phyloP scores from a whole-genome alignment of 495 filamentous ascomycete species.

The Lepraria neglecta region DNA sequence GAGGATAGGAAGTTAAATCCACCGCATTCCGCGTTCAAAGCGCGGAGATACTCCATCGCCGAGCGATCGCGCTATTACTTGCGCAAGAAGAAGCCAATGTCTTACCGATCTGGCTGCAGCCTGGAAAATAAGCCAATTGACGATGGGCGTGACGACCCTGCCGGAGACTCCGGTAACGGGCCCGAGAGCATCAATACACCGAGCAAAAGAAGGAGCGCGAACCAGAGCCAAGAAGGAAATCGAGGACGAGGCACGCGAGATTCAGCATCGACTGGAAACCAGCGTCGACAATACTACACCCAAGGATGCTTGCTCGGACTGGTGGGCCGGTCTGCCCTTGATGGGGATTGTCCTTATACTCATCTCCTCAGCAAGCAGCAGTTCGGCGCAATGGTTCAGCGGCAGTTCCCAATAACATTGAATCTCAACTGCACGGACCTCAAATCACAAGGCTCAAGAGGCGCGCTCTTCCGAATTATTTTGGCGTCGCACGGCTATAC shows the following conservation, averaged over 20 bases:
- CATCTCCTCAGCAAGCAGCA: not conserved
- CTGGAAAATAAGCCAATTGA: not conserved
- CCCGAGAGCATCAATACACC: not conserved
- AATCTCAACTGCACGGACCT: not conserved
- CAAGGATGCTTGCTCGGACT: conserved; percentile 1
- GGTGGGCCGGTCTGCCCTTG: not conserved
- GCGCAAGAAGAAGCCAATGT: not conserved
- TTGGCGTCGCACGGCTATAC: conserved; percentile 38
- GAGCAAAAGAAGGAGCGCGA: not conserved
- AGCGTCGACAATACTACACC: not conserved
- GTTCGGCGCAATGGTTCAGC: not conserved
- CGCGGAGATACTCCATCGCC: not conserved
- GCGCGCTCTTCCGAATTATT: not conserved
- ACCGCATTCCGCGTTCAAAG: not conserved
- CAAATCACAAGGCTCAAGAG: not conserved
- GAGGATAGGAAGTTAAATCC: not conserved
- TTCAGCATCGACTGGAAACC: not conserved
- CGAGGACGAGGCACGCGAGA: not conserved
- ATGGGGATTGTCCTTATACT: not conserved
- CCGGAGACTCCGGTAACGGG: not conserved
- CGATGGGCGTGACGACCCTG: not conserved
- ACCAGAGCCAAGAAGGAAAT: not conserved
- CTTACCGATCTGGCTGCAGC: not conserved
- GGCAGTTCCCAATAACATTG: not conserved
- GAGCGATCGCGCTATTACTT: not conserved